These are phyloP conservation scores for Rasamsonia emersonii DNA, from an alignment of 2,329 filamentous ascomycete genomes.

Conservation along the genomic window DNA sequence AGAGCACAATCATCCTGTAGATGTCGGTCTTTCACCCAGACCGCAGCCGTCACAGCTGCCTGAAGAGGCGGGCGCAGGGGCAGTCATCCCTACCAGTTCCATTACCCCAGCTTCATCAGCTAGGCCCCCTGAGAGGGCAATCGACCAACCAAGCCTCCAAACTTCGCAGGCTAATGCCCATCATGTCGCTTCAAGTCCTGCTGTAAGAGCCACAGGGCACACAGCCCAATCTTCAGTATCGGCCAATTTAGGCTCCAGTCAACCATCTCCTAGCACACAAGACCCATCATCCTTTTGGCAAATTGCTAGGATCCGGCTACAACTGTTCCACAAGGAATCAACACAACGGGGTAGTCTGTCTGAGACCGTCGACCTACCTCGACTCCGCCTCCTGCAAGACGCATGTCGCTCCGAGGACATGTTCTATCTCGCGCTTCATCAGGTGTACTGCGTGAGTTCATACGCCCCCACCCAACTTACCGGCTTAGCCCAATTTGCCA, in stretches of 20 bases:
- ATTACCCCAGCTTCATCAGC: background rate
- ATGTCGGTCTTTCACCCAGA: background rate
- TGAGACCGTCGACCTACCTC: conserved; percentile 32
- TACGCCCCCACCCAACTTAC: conserved; percentile 29
- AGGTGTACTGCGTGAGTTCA: conserved; percentile 54
- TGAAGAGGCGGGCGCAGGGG: background rate
- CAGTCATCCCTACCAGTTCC: background rate
- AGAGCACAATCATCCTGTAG: background rate
- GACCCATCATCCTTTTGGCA: conserved; percentile 7
- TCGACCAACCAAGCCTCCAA: background rate
- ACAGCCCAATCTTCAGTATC: too few relatives aligned
- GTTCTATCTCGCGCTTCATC: conserved; percentile 59
- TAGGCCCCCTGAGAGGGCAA: background rate
- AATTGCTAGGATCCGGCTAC: conserved; percentile 9
- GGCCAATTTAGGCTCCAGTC: too few relatives aligned
- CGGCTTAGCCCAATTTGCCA: conserved; percentile 27
- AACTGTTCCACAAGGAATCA: conserved; percentile 11
- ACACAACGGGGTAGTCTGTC: conserved; percentile 19
- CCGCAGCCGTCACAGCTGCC: background rate
- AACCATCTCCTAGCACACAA: too few relatives aligned
- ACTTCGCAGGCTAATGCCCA: background rate
- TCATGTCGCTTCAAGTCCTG: too few relatives aligned
- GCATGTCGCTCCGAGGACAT: conserved; percentile 50
- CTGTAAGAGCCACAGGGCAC: too few relatives aligned
- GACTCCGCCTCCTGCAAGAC: conserved; percentile 47